Evolutionary conservation across 768 basidiomycete genomes (phyloP).

Genomic region (Boletus reticuloceps): DNA sequence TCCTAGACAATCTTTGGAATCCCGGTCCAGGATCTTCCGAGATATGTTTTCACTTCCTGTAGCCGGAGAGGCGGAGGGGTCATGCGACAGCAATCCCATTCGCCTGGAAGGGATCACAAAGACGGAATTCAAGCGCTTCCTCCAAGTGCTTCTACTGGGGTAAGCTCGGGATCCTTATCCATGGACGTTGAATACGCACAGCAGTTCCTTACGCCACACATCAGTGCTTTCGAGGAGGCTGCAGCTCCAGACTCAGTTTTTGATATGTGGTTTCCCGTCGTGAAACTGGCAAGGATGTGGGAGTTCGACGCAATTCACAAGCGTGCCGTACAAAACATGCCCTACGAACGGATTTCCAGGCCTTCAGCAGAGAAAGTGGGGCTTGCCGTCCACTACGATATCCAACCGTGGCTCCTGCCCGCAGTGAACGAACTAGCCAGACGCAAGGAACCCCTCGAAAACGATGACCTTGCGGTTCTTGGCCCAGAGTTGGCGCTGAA

Average conservation of each 20-base stretch:
- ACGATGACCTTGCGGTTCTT: slow-evolving; percentile 10
- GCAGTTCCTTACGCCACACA: neutral
- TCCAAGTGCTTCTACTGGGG: slow-evolving; percentile 21
- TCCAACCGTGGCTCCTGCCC: slow-evolving; percentile 34
- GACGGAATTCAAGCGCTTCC: slow-evolving; percentile 25
- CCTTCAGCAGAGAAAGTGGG: slow-evolving; percentile 26
- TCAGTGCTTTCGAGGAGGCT: neutral
- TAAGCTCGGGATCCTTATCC: neutral
- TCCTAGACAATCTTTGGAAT: slow-evolving; percentile 22
- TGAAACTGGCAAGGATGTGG: slow-evolving; percentile 42
- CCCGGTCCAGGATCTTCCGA: slow-evolving; percentile 24
- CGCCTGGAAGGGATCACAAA: slow-evolving; percentile 19
- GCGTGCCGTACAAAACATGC: slow-evolving; percentile 30
- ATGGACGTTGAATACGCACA: neutral
- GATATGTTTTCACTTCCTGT: slow-evolving; percentile 26
- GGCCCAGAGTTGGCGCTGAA: slow-evolving; percentile 18
- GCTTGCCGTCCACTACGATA: slow-evolving; percentile 30
- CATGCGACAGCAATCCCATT: slow-evolving; percentile 22
- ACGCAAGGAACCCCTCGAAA: slow-evolving; percentile 18
- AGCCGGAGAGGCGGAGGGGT: slow-evolving; percentile 15
- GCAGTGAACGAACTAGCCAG: slow-evolving; percentile 24
- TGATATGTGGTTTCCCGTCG: slow-evolving; percentile 37
- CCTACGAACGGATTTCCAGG: slow-evolving; percentile 7
- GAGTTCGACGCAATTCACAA: slow-evolving; percentile 30
- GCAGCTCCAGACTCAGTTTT: neutral